Base-by-base conservation (phyloP, 2,329 filamentous ascomycete species). In the Epicoccum nigrum region DNA sequence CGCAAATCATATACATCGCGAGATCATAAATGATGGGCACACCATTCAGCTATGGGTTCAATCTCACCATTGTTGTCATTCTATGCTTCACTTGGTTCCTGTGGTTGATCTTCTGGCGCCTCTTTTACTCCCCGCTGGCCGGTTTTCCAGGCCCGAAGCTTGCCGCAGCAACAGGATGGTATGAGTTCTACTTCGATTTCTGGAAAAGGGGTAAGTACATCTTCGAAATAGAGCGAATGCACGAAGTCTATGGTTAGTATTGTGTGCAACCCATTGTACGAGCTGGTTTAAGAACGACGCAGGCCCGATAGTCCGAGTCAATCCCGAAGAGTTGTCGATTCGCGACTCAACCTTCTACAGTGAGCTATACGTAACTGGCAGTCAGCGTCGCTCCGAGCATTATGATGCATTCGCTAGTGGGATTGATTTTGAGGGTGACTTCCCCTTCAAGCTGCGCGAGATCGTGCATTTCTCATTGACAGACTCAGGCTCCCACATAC, bases 81-180 rank as follows among this genome's bases (percentile, higher is more conserved):
- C 4, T 30, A 13, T 30, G 9, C 7, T 1, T 30, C 5, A 2
- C 13, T 30, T 11, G 28, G 12, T n/a, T 4, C 4, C 13, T 30
- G 4, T 30, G 13, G 9, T 11, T 30, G 7, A 30, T 30, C 28
- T 30, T 30, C 13, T 30, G 28, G 28, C 28, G 28, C 5, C 28
- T 30, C 13, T 30, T 7, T 13, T 30, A 11, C 28, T 30, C 28
- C 13, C 47, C 47, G 13, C 13, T 45, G 4, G 12, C 47, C 1
- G 21, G 6, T 9, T 41, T 32, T 11, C 47, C 47, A 8, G 47
- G 47, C 4, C 30, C 47, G 3, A 21, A 34, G n/a, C 20, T 51
- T 9, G 47, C 40, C 7, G 35, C 28, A 30, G 34, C 27, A 27
- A 45, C 47, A 7, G 6, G 1, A 19, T 51, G 34, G 41, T 51